A percentile compares a stretch with the other conserved stretches of the same genome.
phyloP scores from a whole-genome alignment of 225 moss, liverwort and hornwort genomes.

The Pseudoscleropodium purum region DNA sequence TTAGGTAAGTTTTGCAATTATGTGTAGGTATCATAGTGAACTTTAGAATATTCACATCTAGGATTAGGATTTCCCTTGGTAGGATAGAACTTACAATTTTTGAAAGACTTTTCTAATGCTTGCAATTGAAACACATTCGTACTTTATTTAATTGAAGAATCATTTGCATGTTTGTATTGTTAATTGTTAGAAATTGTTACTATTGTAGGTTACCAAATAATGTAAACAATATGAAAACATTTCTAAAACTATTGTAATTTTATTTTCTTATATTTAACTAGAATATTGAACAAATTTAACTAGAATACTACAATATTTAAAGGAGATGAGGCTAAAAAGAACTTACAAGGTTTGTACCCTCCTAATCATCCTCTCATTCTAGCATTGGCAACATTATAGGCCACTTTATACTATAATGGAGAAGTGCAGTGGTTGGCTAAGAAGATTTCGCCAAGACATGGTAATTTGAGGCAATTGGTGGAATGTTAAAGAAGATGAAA shows the following conservation, averaged over 20 bases:
- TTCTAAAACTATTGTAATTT: not conserved
- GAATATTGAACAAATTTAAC: not conserved
- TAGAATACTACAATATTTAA: not conserved
- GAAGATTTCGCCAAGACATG: no score
- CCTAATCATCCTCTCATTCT: fast-evolving
- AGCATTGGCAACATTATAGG: not conserved
- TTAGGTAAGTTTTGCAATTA: not conserved
- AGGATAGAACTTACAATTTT: not conserved
- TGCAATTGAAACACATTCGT: not conserved
- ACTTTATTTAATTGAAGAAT: not conserved
- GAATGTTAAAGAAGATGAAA: no score
- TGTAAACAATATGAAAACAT: not conserved
- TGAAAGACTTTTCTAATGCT: not conserved
- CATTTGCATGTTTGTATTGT: not conserved
- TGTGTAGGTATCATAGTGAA: not conserved
- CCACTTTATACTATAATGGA: no score
- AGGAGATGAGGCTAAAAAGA: not conserved
- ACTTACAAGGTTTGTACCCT: not conserved
- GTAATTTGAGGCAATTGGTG: no score
- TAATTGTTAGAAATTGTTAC: not conserved
- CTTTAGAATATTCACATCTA: no score
- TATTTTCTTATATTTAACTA: not conserved
- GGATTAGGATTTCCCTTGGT: fast-evolving
- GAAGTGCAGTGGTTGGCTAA: no score
- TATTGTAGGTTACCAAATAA: not conserved